Evolutionary conservation across 495 filamentous ascomycete species (phyloP).

Genomic region (Talaromyces liani): DNA sequence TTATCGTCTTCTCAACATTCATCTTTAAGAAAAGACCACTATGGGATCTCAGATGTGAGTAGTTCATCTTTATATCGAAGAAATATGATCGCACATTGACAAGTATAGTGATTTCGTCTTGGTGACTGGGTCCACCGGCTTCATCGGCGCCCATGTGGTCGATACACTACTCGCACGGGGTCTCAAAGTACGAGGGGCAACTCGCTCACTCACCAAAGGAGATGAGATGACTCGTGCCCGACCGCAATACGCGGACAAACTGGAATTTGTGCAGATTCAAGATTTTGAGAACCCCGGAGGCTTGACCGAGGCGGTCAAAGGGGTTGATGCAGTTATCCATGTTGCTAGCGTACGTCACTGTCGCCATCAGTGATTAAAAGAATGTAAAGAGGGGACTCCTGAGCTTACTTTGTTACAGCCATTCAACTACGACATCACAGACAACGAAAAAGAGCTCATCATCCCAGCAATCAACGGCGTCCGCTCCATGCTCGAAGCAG

Average conservation of each 20-base stretch:
- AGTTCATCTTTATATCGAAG: background rate
- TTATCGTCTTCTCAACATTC: background rate
- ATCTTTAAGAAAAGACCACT: background rate
- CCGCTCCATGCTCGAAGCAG: background rate
- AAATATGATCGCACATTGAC: background rate
- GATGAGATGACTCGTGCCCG: constrained; percentile 23
- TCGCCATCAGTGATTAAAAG: background rate
- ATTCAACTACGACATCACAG: background rate
- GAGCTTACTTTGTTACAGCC: background rate
- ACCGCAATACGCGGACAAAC: constrained; percentile 21
- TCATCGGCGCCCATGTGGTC: constrained; percentile 35
- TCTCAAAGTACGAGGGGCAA: constrained; percentile 29
- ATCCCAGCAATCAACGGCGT: constrained; percentile 1
- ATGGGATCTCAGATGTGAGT: background rate
- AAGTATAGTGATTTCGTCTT: constrained; percentile 17
- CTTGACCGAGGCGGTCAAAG: constrained; percentile 25
- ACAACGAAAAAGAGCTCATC: constrained; percentile 18
- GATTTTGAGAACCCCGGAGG: constrained; percentile 30
- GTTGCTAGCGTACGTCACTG: constrained; percentile 26
- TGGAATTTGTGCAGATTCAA: constrained; percentile 29
- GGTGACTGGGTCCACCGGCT: constrained; percentile 35
- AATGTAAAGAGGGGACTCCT: background rate
- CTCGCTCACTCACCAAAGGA: constrained; percentile 17
- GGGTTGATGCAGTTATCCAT: constrained; percentile 32
- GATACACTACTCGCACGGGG: constrained; percentile 26